Base-by-base conservation (phyloP, 768 basidiomycete species). In the Neoboletus subvelutipes region DNA sequence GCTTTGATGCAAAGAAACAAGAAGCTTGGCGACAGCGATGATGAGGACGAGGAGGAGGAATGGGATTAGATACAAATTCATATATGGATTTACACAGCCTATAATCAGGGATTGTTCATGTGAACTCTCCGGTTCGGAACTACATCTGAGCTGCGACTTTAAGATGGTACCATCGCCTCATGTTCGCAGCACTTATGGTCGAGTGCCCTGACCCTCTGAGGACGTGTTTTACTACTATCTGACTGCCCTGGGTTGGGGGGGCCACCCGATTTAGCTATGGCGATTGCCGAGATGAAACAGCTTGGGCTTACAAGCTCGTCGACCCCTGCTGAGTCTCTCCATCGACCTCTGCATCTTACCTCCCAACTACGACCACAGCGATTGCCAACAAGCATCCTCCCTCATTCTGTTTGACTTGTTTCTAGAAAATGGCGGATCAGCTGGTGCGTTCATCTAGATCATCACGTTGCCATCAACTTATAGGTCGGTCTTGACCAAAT, bases 11-110 rank as follows among this genome's bases (percentile, higher is more conserved):
- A 88, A 69, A 76, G 94, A 63, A 96, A 91, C 69, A 92, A 90
- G 76, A 87, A 90, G 66, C 75, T 96, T 63, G 93, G 90, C 2
- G 92, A 94, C 63, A 90, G 88, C 64, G 89, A 91, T 62, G 87
- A 89, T 49, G 87, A 88, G 22, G 88, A 86, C 0, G 86, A 88
- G 24, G 85, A 86, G 34, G 86, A 87, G 41, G 85, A 85, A 56
- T 88, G 88, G 68, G 77, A 79, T 56, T 75, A 66, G 56, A 39
- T 60, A 56, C 34, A 26, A 28, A 41, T 24, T 54, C 46, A 48
- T n/a, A 20, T 18, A 20, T 43, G 54, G 42, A 63, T 45, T 42
- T 54, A 55, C 51, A 54, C 55, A 54, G 33, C 33, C 26, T 52
- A 48, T 57, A 58, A 65, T 64, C 13, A 52, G 26, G 45, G 17